Evolutionary conservation across 305 asterid species (phyloP), one percentile per base, ranked within the genome.

Genomic region (Rubia peregrina): DNA sequence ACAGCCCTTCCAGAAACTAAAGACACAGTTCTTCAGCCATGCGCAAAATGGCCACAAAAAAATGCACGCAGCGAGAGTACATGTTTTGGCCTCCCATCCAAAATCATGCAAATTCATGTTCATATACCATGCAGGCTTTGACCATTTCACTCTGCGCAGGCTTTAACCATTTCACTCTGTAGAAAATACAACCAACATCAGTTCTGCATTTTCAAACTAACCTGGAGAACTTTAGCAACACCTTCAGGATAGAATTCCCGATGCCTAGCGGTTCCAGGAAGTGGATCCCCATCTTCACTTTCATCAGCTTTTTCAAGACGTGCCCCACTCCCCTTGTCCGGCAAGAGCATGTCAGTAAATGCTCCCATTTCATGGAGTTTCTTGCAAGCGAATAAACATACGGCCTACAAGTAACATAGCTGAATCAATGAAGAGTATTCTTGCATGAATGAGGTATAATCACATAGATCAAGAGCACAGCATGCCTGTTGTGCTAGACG

Each of bases 331-430:
- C 98, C 98, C 88, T 91, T 95, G 84, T 95, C 99, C 41, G 99
- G 99, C 83, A 95, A 84, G 69, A 95, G 90, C 99, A 95, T 91
- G 80, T 95, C 99, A 22, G 99, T 91, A 84, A 95, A 91, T 73
- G 99, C 98, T 64, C 99, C 99, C 99, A 91, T 90, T 85, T 95
- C 97, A 74, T 95, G 99, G 63, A 95, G 96, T 84, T 95, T 95
- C 88, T 91, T 95, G 89, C 99, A 95, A 81, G 98, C 99, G 84
- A 89, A 90, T 83, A 95, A 89, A 82, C 99, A 95, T 79, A 86
- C 99, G 73, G 98, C 96, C 99, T 95, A 85, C 77, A 82, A 46
- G 74, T 70, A 24, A 59, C 65, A 78, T 12, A 61, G 60, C 72
- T 67, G 16, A 66, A 78, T 78, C 69, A 73, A 71, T 9, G 53